A percentile compares a stretch with the other conserved stretches of the same genome.
Conservation (phyloP, 257 asterid genomes). For the Osmanthus fragrans region DNA sequence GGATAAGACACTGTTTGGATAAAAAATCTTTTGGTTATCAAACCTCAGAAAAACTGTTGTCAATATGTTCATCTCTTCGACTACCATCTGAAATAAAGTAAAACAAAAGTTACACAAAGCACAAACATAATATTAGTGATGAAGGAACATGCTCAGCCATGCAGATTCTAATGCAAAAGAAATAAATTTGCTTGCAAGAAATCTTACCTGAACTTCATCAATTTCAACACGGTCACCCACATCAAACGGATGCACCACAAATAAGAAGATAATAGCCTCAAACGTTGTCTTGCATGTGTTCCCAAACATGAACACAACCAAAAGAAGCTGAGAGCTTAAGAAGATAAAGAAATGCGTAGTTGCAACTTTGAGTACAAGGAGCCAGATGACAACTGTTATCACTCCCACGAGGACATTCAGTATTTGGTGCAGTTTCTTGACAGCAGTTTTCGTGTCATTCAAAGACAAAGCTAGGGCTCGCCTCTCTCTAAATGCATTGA, state of each 20-base stretch:
- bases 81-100: conserved; percentile 69
- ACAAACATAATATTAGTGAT: background rate
- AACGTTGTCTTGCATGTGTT: conserved; percentile 90
- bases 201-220: conserved; percentile 76
- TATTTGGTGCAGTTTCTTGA: conserved; percentile 83
- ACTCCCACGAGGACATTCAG: conserved; percentile 58
- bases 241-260: conserved; percentile 95
- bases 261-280: conserved; percentile 86
- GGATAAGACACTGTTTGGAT: conserved; percentile 74
- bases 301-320: conserved; percentile 89
- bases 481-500: conserved; percentile 82
- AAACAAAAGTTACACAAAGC: background rate
- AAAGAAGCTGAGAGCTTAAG: conserved; percentile 82
- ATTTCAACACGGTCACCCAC: conserved; percentile 95
- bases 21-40: conserved; percentile 74
- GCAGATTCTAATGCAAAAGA: background rate
- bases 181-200: background rate
- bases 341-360: conserved; percentile 73
- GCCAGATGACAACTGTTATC: conserved; percentile 62
- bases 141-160: background rate
- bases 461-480: conserved; percentile 88
- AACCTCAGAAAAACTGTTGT: conserved; percentile 74
- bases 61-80: conserved; percentile 92
- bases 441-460: conserved; percentile 97
- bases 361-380: conserved; percentile 80